phyloP scores from a whole-genome alignment of 257 asterid species.

The Lavandula angustifolia region DNA sequence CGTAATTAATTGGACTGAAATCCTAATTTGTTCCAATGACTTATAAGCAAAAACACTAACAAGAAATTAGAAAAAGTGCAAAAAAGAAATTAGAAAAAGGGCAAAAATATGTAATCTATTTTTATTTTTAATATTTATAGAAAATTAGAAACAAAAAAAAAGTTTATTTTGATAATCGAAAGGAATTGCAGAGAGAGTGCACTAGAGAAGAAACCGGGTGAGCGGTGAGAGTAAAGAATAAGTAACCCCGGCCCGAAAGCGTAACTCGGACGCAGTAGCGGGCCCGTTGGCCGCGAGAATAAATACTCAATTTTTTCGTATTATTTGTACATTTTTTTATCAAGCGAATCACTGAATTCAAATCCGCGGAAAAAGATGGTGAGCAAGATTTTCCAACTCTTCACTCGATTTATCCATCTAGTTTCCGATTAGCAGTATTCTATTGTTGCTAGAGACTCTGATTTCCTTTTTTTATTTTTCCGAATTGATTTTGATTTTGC shows the following conservation, averaged over 20 bases:
- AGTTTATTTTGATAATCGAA: too few relatives aligned
- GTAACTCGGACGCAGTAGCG: conserved; percentile 37
- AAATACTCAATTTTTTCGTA: background rate
- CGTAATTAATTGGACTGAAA: too few relatives aligned
- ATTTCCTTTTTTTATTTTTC: background rate
- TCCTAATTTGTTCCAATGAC: too few relatives aligned
- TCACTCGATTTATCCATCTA: background rate
- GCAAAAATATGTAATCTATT: too few relatives aligned
- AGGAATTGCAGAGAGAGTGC: too few relatives aligned
- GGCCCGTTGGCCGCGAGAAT: conserved; percentile 28
- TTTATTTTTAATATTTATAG: too few relatives aligned
- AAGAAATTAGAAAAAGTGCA: too few relatives aligned
- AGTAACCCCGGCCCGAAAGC: conserved; percentile 27
- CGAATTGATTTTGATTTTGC: conserved; percentile 2
- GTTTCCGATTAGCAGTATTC: background rate
- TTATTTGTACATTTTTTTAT: background rate
- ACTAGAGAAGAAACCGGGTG: too few relatives aligned
- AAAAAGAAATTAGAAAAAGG: too few relatives aligned
- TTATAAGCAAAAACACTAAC: too few relatives aligned
- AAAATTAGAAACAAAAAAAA: too few relatives aligned
- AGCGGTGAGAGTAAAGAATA: too few relatives aligned
- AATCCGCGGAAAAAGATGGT: conserved; percentile 35
- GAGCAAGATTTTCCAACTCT: background rate
- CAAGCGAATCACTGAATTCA: background rate
- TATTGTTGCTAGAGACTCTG: conserved; percentile 1